phyloP scores from a whole-genome alignment of 768 basidiomycete genomes.

The Phylloporus scabripes region DNA sequence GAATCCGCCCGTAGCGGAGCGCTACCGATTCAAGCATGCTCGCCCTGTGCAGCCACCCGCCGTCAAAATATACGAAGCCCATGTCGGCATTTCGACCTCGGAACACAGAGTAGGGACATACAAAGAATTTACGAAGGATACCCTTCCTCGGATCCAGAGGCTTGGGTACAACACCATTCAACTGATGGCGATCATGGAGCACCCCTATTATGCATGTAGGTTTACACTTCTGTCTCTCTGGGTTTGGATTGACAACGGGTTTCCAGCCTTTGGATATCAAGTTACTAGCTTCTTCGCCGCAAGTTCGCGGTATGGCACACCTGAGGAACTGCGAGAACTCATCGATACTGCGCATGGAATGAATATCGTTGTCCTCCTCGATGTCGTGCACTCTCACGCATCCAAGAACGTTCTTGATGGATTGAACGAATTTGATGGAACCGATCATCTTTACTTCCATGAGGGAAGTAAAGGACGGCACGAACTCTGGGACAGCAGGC shows the following conservation, averaged over 20 bases:
- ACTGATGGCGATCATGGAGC: conserved; percentile 98
- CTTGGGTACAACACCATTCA: conserved; percentile 97
- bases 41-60: conserved; percentile 62
- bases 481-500: conserved; percentile 94
- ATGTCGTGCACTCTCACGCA: conserved; percentile 97
- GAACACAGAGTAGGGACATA: conserved; percentile 89
- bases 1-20: conserved; percentile 77
- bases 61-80: conserved; percentile 91
- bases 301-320: conserved; percentile 91
- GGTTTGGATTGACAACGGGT: neutral
- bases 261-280: conserved; percentile 92
- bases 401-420: conserved; percentile 97
- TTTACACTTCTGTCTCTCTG: conserved; percentile 5
- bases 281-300: conserved; percentile 96
- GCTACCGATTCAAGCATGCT: conserved; percentile 78
- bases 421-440: conserved; percentile 93
- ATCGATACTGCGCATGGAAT: conserved; percentile 93
- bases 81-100: conserved; percentile 92
- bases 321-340: conserved; percentile 93
- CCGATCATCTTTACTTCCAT: conserved; percentile 96
- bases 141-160: conserved; percentile 82
- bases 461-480: conserved; percentile 87
- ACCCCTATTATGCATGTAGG: conserved; percentile 95
- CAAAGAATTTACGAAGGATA: conserved; percentile 85
- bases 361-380: conserved; percentile 89